phyloP scores from a whole-genome alignment of 768 basidiomycete species.

The Suillus americanus region DNA sequence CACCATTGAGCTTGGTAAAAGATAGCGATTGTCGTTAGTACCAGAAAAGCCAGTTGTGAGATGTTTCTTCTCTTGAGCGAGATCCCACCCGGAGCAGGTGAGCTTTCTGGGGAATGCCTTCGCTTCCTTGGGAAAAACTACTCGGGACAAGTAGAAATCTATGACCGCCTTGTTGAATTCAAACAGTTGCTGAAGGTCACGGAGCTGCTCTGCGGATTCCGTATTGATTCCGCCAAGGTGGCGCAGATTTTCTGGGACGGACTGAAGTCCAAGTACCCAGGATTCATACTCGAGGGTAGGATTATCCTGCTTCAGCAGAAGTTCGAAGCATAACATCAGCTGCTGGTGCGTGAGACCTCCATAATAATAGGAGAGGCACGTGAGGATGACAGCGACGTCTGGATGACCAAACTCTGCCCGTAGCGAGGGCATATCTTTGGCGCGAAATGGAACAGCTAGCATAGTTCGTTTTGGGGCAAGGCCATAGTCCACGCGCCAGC shows the following conservation, averaged over 20 bases:
- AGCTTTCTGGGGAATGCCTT: conserved; percentile 26
- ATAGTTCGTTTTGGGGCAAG: no score
- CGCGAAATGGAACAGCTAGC: no score
- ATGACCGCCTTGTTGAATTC: conserved; percentile 20
- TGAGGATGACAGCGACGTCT: no score
- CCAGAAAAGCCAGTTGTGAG: conserved; percentile 22
- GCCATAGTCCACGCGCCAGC: no score
- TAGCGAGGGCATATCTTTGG: no score
- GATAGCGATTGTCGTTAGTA: conserved; percentile 27
- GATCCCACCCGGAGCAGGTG: conserved; percentile 30
- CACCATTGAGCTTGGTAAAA: conserved; percentile 5
- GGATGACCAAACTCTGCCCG: no score
- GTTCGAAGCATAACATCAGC: no score
- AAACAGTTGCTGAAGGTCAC: conserved; percentile 16
- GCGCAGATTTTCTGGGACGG: not conserved
- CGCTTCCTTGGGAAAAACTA: conserved; percentile 28
- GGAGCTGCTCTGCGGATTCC: not conserved
- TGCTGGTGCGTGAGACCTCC: no score
- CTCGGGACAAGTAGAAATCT: conserved; percentile 25
- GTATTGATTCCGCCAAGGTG: not conserved
- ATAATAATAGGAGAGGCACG: no score
- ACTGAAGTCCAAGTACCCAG: no score
- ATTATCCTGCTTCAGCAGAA: no score
- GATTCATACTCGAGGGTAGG: no score
- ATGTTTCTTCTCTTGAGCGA: conserved; percentile 19